A percentile compares a stretch with the other conserved stretches of the same genome.
phyloP scores from a whole-genome alignment of 2,329 filamentous ascomycete species.

The Bipolaris zeicola region DNA sequence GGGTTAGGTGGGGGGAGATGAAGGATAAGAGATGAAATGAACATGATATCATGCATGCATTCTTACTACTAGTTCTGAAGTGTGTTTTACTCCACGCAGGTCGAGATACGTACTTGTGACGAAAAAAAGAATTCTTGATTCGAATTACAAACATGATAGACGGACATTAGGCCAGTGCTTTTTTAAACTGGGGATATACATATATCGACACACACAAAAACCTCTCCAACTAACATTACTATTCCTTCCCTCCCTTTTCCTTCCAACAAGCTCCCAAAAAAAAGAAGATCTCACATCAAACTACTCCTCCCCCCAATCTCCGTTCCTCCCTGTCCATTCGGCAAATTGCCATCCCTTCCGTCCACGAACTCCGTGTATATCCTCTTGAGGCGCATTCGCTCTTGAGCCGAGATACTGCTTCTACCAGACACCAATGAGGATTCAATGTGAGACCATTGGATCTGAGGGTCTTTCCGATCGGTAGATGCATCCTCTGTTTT shows the following conservation, averaged over 20 bases:
- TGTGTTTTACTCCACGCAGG: too few species aligned
- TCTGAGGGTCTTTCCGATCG: constrained; percentile 71
- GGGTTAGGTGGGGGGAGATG: too few species aligned
- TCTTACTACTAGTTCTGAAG: too few species aligned
- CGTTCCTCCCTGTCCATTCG: constrained; percentile 85
- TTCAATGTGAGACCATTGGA: constrained; percentile 82
- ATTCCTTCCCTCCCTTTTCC: background rate
- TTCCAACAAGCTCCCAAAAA: background rate
- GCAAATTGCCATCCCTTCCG: constrained; percentile 93
- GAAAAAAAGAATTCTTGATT: too few species aligned
- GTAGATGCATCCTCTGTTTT: constrained; percentile 44
- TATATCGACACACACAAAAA: background rate
- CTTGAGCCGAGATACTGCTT: constrained; percentile 79
- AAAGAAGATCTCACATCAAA: constrained; percentile 69
- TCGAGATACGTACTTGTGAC: too few species aligned
- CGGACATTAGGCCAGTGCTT: too few species aligned
- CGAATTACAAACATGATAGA: too few species aligned
- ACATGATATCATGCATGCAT: too few species aligned
- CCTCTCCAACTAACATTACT: background rate
- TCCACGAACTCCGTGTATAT: constrained; percentile 95
- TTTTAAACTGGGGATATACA: too few species aligned
- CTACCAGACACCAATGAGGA: constrained; percentile 77
- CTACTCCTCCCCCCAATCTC: constrained; percentile 93
- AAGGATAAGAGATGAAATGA: too few species aligned
- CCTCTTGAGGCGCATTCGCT: constrained; percentile 72